These are phyloP conservation scores for Candida insectorum DNA, from an alignment of 805 yeast genomes.

Conservation along the genomic window DNA sequence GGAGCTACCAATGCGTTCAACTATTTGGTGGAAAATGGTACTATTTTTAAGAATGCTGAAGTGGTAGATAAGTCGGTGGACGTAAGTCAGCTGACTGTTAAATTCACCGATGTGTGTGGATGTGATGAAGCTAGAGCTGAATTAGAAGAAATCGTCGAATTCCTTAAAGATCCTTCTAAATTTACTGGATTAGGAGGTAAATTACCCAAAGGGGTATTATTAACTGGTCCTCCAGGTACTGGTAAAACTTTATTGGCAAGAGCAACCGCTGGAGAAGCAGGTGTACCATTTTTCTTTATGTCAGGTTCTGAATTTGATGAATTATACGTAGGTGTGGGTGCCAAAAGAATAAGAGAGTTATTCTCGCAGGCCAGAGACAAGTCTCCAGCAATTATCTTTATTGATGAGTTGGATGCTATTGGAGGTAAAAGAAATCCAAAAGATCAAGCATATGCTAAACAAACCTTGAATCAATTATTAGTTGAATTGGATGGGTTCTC, in stretches of 20 bases:
- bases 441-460: conserved; percentile 98
- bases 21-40: conserved; percentile 77
- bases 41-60: conserved; percentile 72
- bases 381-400: conserved; percentile 95
- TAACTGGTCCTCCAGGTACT: conserved; percentile 99
- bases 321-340: conserved; percentile 98
- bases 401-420: conserved; percentile 97
- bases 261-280: conserved; percentile 99
- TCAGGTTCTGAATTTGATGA: conserved; percentile 98
- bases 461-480: conserved; percentile 90
- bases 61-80: conserved; percentile 77
- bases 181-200: conserved; percentile 97
- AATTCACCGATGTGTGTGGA: conserved; percentile 92
- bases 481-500: conserved; percentile 96
- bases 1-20: conserved; percentile 77
- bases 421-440: conserved; percentile 97
- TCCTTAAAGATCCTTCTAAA: conserved; percentile 91
- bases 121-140: conserved; percentile 98
- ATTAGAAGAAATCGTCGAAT: conserved; percentile 96
- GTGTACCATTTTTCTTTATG: conserved; percentile 97
- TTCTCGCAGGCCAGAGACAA: conserved; percentile 90
- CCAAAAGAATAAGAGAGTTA: conserved; percentile 92
- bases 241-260: conserved; percentile 96
- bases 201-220: conserved; percentile 91
- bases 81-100: conserved; percentile 79